Percentiles rank a stretch among this genome's conserved stretches.
phyloP scores from a whole-genome alignment of 352 stramenopile genomes.

The Phytophthora pistaciae region DNA sequence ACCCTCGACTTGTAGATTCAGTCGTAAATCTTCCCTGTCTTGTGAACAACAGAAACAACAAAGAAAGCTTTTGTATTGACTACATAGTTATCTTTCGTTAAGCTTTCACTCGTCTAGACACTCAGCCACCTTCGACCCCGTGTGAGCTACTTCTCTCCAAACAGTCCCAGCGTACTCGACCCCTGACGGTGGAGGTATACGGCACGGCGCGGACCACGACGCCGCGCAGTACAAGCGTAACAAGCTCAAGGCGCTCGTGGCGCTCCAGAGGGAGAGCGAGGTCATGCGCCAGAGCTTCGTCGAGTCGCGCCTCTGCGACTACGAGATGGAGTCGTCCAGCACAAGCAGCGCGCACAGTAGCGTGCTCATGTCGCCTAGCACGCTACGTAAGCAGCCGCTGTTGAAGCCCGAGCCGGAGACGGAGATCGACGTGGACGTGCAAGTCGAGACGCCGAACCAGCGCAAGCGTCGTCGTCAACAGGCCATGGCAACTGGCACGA shows the following conservation, averaged over 20 bases:
- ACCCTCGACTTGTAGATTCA: neutral
- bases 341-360: constrained; percentile 21
- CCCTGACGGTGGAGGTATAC: no score
- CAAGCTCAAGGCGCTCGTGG: constrained; percentile 91
- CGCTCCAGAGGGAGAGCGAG: constrained; percentile 74
- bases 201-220: constrained; percentile 86
- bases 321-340: constrained; percentile 3
- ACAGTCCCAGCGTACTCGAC: no score
- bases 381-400: constrained; percentile 33
- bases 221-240: constrained; percentile 88
- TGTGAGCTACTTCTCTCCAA: no score
- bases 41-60: neutral
- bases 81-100: neutral
- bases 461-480: constrained; percentile 39
- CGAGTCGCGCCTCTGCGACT: constrained; percentile 27
- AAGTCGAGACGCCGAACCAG: constrained; percentile 23
- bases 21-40: constrained; percentile 1
- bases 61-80: neutral
- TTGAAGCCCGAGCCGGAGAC: constrained; percentile 32
- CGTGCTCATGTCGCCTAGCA: constrained; percentile 32
- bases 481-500: constrained; percentile 46
- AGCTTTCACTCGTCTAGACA: neutral
- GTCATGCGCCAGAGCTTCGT: constrained; percentile 45
- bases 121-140: no score
- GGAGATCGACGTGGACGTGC: constrained; percentile 18